These are phyloP conservation scores for Claviceps sp. DNA, from an alignment of 2,329 filamentous ascomycete genomes.

Conservation along the genomic window DNA sequence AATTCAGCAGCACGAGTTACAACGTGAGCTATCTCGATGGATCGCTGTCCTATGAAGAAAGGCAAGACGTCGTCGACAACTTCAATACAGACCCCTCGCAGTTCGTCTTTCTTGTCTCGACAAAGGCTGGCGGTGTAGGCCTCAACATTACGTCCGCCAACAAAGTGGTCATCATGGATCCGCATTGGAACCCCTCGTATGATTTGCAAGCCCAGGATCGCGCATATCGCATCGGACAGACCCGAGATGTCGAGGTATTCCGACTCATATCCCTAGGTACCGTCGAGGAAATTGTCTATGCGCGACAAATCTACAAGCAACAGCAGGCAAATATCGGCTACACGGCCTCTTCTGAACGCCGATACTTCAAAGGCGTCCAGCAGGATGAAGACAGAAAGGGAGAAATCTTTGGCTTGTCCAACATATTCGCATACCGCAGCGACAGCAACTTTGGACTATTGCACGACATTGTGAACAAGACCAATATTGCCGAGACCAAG, in stretches of 20 bases:
- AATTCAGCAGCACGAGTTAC: slow-evolving; percentile 82
- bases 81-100: slow-evolving; percentile 81
- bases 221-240: slow-evolving; percentile 90
- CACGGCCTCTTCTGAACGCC: slow-evolving; percentile 76
- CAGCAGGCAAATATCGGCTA: slow-evolving; percentile 98
- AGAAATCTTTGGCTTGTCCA: slow-evolving; percentile 83
- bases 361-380: slow-evolving; percentile 93
- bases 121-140: slow-evolving; percentile 82
- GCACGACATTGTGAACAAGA: slow-evolving; percentile 95
- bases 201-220: slow-evolving; percentile 94
- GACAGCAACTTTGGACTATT: slow-evolving; percentile 67
- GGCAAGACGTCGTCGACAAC: slow-evolving; percentile 68
- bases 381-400: slow-evolving; percentile 71
- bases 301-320: slow-evolving; percentile 95
- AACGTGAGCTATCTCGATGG: slow-evolving; percentile 87
- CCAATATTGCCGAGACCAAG: slow-evolving; percentile 86
- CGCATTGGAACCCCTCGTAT: slow-evolving; percentile 93
- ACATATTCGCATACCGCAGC: slow-evolving; percentile 72
- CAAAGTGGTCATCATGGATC: slow-evolving; percentile 94
- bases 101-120: slow-evolving; percentile 94
- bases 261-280: slow-evolving; percentile 82
- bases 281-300: slow-evolving; percentile 94
- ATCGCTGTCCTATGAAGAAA: slow-evolving; percentile 67
- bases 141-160: slow-evolving; percentile 96
- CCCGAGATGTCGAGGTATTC: slow-evolving; percentile 88